phyloP scores from a whole-genome alignment of 1,284 basidiomycete genomes.

The Phellinidium pouzarii region DNA sequence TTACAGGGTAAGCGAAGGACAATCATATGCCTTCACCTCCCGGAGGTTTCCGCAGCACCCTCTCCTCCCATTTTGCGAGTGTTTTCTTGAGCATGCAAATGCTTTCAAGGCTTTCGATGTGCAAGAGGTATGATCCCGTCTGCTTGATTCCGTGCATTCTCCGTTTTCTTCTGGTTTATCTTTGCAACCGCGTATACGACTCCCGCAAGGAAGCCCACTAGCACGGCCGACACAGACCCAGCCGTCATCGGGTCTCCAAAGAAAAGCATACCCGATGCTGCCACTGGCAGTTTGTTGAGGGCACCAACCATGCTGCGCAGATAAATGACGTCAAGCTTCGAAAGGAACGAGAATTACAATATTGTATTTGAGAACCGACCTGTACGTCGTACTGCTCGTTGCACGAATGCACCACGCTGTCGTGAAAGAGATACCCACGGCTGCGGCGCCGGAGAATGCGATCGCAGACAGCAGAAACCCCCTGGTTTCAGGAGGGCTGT shows the following conservation, averaged over 20 bases:
- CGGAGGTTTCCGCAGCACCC: background rate
- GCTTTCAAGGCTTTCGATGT: constrained; percentile 37
- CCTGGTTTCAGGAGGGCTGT: constrained; percentile 79
- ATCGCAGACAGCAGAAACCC: constrained; percentile 82
- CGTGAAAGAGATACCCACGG: constrained; percentile 96
- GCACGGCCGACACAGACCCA: constrained; percentile 85
- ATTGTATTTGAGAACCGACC: constrained; percentile 36
- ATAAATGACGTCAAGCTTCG: constrained; percentile 15
- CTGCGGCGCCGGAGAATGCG: constrained; percentile 92
- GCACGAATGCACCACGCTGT: constrained; percentile 98
- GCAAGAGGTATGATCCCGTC: constrained; percentile 54
- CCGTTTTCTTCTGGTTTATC: constrained; percentile 76
- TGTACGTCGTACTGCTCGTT: constrained; percentile 97
- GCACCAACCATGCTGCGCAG: constrained; percentile 92
- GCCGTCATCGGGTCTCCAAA: constrained; percentile 86
- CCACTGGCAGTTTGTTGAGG: constrained; percentile 96
- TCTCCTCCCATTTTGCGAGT: background rate
- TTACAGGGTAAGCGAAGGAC: background rate
- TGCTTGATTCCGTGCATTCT: constrained; percentile 38
- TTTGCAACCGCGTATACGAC: constrained; percentile 86
- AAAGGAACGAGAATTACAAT: constrained; percentile 2
- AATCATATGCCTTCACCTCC: background rate
- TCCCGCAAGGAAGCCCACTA: constrained; percentile 88
- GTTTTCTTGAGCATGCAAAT: background rate
- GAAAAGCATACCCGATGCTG: constrained; percentile 93